Base-by-base conservation (phyloP, 2,329 filamentous ascomycete genomes). In the Cladorrhinum sp. region DNA sequence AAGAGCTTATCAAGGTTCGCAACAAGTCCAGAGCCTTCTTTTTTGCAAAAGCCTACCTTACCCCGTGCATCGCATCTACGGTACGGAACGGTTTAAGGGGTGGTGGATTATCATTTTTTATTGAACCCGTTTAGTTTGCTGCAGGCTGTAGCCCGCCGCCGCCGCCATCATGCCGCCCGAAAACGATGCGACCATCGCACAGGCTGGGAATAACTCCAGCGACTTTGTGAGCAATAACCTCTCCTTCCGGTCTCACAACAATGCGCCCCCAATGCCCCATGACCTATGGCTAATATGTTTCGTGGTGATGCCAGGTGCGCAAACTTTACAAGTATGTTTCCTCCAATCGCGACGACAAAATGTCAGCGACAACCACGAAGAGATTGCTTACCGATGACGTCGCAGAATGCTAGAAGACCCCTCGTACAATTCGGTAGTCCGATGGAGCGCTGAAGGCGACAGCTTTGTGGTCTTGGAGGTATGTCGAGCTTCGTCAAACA, bases 391-490 rank as follows among this genome's bases (percentile, higher is more conserved):
- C 75, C 76, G 61, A 75, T 65, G 57, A 65, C 62, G 68, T 62
- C 63, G 58, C 73, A 96, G 92, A 74, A 99, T 99, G 95, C 81
- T 99, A 70, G 94, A 98, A 77, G 96, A 96, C 72, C 93, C 93
- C 36, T 88, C 91, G 57, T 96, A 99, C 75, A 87, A 93, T 69
- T 89, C 90, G 63, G 93, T 98, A 63, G 95, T 98, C 54, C 85
- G 94, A 77, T 99, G 95, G 95, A 93, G 93, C 62, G 92, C 96
- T 68, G 89, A 93, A 66, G 93, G 92, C 58, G 91, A 97, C 72
- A 96, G 92, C 68, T 99, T 99, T 73, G 94, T 99, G 61, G 96
- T 99, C 55, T 81, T 98, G 58, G 95, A 99, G 86, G 95, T 97
- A 82, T 59, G 81, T 50, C 36, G 20, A 42, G 30, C 9, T 48